Evolutionary conservation across 2,329 filamentous ascomycete species (phyloP).

Genomic region (Penicillium sp.): DNA sequence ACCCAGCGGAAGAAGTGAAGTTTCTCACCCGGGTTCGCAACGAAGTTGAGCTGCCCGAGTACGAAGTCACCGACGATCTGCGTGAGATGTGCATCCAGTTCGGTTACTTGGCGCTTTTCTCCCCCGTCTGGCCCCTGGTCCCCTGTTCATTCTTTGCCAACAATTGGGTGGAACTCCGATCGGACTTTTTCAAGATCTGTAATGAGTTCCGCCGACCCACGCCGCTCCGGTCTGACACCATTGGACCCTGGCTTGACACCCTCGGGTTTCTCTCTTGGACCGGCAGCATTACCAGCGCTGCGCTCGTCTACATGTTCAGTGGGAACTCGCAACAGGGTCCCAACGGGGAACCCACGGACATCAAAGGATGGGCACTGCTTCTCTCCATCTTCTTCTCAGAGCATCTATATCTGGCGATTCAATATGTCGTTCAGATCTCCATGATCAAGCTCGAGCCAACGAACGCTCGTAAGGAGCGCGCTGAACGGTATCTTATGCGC

Average conservation of each 20-base stretch:
- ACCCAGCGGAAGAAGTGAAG: constrained; percentile 73
- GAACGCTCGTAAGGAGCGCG: constrained; percentile 79
- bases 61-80: constrained; percentile 88
- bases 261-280: constrained; percentile 91
- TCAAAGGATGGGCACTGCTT: constrained; percentile 78
- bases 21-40: constrained; percentile 83
- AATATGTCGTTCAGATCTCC: constrained; percentile 69
- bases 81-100: constrained; percentile 92
- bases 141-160: constrained; percentile 88
- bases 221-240: constrained; percentile 87
- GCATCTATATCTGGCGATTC: constrained; percentile 80
- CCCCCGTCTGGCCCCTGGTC: constrained; percentile 89
- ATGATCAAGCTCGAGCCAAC: constrained; percentile 82
- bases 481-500: constrained; percentile 76
- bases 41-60: constrained; percentile 80
- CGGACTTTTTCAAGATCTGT: constrained; percentile 94
- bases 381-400: constrained; percentile 82
- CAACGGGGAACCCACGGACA: constrained; percentile 52
- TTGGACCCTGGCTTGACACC: constrained; percentile 90
- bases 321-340: constrained; percentile 55
- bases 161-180: constrained; percentile 93
- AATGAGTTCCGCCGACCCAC: constrained; percentile 85
- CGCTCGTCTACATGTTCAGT: constrained; percentile 86
- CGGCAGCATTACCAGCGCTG: constrained; percentile 83
- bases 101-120: constrained; percentile 90